Conservation (phyloP, 139 green algal genomes). For the Raphidocelis subcapitata region DNA sequence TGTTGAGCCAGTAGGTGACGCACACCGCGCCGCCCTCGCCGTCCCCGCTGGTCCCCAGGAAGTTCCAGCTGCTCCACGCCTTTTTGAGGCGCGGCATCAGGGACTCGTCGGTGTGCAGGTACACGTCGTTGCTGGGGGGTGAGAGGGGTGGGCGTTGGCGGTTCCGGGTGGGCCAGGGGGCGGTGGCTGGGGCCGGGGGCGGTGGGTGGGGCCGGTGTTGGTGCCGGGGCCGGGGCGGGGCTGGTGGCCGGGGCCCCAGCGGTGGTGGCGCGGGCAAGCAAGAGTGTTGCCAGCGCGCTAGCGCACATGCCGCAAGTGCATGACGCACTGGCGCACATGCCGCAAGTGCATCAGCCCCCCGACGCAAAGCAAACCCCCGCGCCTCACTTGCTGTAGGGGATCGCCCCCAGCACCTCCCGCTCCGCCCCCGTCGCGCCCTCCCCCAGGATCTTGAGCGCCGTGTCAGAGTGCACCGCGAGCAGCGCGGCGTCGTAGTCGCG, state of each 20-base stretch:
- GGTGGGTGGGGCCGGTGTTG: too few species aligned
- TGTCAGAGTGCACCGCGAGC: constrained; percentile 86
- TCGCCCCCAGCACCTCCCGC: constrained; percentile 63
- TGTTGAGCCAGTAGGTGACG: constrained; percentile 93
- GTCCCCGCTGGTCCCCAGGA: constrained; percentile 45
- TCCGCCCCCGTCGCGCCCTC: constrained; percentile 46
- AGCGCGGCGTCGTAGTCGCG: constrained; percentile 80
- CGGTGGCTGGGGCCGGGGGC: too few species aligned
- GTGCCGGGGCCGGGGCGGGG: too few species aligned
- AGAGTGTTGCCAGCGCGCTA: too few species aligned
- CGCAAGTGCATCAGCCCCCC: too few species aligned
- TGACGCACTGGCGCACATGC: too few species aligned
- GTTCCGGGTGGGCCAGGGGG: too few species aligned
- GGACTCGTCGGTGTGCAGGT: constrained; percentile 72
- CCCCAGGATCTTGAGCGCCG: constrained; percentile 70
- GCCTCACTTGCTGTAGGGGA: constrained; percentile 66
- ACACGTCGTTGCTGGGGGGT: constrained; percentile 73
- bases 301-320: too few species aligned
- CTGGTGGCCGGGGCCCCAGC: too few species aligned
- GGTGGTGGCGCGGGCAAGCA: too few species aligned
- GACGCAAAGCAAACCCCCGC: too few species aligned
- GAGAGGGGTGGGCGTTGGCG: too few species aligned
- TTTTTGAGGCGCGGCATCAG: constrained; percentile 79
- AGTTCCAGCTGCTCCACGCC: constrained; percentile 93
- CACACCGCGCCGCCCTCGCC: constrained; percentile 60